Percentiles rank a stretch among this genome's conserved stretches.
phyloP scores from a whole-genome alignment of 2,329 filamentous ascomycete genomes.

The Diplocarpon mali region DNA sequence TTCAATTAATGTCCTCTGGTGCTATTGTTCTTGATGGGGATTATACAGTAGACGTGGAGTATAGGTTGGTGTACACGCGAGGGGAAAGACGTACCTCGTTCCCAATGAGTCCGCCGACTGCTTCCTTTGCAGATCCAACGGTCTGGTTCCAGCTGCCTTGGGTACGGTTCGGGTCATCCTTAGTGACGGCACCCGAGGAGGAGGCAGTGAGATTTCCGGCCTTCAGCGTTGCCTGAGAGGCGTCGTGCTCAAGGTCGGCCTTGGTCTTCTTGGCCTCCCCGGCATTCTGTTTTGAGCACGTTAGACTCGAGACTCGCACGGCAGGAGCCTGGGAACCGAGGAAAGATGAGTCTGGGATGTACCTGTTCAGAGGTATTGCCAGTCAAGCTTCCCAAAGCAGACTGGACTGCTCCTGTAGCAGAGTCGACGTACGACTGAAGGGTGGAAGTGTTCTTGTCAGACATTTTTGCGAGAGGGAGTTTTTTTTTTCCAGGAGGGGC shows the following conservation, averaged over 20 bases:
- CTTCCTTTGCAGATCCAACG: conserved; percentile 74
- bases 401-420: conserved; percentile 63
- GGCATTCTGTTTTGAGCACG: conserved; percentile 6
- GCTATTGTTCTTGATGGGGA: no score
- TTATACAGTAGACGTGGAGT: no score
- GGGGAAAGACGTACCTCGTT: conserved; percentile 42
- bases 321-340: neutral
- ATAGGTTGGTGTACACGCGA: no score
- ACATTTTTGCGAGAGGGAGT: conserved; percentile 30
- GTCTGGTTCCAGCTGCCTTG: conserved; percentile 80
- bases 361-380: conserved; percentile 52
- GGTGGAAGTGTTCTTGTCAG: conserved; percentile 52
- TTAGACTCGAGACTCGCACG: neutral
- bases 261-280: conserved; percentile 46
- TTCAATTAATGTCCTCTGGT: neutral
- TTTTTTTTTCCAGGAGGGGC: conserved; percentile 5
- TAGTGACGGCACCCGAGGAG: conserved; percentile 55
- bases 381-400: conserved; percentile 58
- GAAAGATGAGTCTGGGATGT: conserved; percentile 40
- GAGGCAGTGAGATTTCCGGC: conserved; percentile 62
- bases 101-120: conserved; percentile 64
- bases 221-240: conserved; percentile 65
- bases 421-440: conserved; percentile 68
- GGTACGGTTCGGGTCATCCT: conserved; percentile 62
- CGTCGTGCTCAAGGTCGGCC: conserved; percentile 55